Percentiles rank a stretch among this genome's conserved stretches.
Evolutionary conservation across 371 early-diverging fungal species (phyloP).

Genomic region (Circinella minor): DNA sequence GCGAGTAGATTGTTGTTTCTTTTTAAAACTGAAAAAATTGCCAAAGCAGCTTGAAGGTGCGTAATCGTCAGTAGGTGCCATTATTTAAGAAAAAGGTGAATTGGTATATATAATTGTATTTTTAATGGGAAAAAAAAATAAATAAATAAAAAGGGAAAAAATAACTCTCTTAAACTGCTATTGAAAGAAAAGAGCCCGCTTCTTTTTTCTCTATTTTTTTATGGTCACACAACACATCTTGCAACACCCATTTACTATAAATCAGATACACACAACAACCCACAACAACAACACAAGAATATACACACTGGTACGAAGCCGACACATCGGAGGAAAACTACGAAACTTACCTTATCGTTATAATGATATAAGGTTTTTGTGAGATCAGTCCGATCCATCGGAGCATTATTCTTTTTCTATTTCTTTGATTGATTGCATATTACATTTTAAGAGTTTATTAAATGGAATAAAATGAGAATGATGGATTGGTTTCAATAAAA

Average conservation of each 20-base stretch:
- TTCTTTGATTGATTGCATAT: too few relatives aligned
- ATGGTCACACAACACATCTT: neutral
- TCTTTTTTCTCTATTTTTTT: neutral
- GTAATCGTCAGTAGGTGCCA: conserved; percentile 7
- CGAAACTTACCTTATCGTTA: neutral
- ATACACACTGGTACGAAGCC: neutral
- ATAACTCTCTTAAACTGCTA: neutral
- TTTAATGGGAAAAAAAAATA: neutral
- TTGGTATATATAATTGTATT: neutral
- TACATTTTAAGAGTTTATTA: too few relatives aligned
- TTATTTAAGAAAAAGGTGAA: neutral
- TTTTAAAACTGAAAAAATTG: conserved; percentile 21
- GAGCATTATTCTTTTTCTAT: neutral
- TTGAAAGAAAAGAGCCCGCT: conserved; percentile 5
- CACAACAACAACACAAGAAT: too few relatives aligned
- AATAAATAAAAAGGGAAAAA: neutral
- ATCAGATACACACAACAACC: too few relatives aligned
- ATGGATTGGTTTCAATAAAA: too few relatives aligned
- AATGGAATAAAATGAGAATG: too few relatives aligned
- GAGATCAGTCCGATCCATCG: conserved; percentile 3
- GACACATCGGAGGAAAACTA: neutral
- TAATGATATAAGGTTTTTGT: neutral
- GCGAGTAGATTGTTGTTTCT: conserved; percentile 8
- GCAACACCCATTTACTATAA: neutral
- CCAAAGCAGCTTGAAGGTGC: conserved; percentile 24